A percentile compares a stretch with the other conserved stretches of the same genome.
Conservation (phyloP, 306 rosid species). For the Malus sylvestris region DNA sequence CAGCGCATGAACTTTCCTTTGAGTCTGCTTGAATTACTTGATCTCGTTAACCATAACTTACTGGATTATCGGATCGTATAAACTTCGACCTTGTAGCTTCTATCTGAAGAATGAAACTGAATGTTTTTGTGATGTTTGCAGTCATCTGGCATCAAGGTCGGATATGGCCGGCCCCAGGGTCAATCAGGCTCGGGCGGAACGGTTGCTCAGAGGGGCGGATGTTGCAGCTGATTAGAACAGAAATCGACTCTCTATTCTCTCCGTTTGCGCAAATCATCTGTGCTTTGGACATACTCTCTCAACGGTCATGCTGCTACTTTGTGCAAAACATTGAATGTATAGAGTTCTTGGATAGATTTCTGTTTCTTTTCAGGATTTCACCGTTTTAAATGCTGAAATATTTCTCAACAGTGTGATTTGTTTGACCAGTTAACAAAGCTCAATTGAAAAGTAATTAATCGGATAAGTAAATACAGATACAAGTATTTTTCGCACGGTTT, state of each 20-base stretch:
- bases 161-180: slow-evolving; percentile 78
- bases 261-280: slow-evolving; percentile 17
- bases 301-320: slow-evolving; percentile 25
- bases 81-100: neutral
- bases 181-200: slow-evolving; percentile 66
- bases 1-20: neutral
- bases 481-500: too few species aligned
- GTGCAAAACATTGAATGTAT: slow-evolving; percentile 37
- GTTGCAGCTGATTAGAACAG: slow-evolving; percentile 57
- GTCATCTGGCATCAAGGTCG: slow-evolving; percentile 88
- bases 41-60: neutral
- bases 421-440: too few species aligned
- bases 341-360: slow-evolving; percentile 34
- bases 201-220: slow-evolving; percentile 57
- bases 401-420: neutral
- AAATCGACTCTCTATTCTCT: slow-evolving; percentile 10
- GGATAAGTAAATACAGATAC: too few species aligned
- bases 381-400: neutral
- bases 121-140: slow-evolving; percentile 26
- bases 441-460: too few species aligned
- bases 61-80: neutral
- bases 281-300: slow-evolving; percentile 2
- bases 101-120: neutral
- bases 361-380: neutral
- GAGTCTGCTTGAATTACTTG: neutral